Base-by-base conservation (phyloP, 2,329 filamentous ascomycete genomes). In the Penicillium sp. region DNA sequence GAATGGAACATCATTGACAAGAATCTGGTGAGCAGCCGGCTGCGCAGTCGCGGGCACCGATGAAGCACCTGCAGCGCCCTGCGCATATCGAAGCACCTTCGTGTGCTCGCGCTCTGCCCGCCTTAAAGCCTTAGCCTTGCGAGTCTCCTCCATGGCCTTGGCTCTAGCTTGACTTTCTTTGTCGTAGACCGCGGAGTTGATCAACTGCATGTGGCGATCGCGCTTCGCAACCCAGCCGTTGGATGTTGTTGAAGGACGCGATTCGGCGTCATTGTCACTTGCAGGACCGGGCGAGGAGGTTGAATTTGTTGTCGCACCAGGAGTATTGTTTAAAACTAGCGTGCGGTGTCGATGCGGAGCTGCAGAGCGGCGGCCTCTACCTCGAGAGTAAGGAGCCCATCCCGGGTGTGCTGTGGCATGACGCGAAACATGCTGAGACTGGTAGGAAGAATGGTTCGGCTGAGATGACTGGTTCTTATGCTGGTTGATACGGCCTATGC, bases 141-240 rank as follows among this genome's bases (percentile, higher is more conserved):
- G 79, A 2, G 85, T 89, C 62, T 89, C 83, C 58, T 90, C 87
- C 36, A 92, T 88, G 9, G 87, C 88, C 64, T 84, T 87, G 8
- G 83, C 77, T 37, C 89, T 83, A 24, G 82, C 82, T 66, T 89
- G 83, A 9, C 81, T 79, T 54, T 90, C 86, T 68, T 90, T 87
- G 57, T 91, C 86, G 68, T 88, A 94, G 1, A 93, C 83, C 13
- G 84, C 83, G 17, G 87, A 84, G 67, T 93, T 95, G 72, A 95
- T 94, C 33, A 95, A 77, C 69, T 95, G 90, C 67, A 89, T 83
- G 67, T 92, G 89, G 43, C 88, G 87, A 68, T 89, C 89, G 43
- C 80, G 87, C 67, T 86, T 89, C 5, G 85, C 83, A 34, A 94
- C 82, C 84, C 88, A 93, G 3, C 83, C 73, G 49, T 70, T 70